Conservation (phyloP, 495 filamentous ascomycete genomes). For the Neurospora tetrasperma region DNA sequence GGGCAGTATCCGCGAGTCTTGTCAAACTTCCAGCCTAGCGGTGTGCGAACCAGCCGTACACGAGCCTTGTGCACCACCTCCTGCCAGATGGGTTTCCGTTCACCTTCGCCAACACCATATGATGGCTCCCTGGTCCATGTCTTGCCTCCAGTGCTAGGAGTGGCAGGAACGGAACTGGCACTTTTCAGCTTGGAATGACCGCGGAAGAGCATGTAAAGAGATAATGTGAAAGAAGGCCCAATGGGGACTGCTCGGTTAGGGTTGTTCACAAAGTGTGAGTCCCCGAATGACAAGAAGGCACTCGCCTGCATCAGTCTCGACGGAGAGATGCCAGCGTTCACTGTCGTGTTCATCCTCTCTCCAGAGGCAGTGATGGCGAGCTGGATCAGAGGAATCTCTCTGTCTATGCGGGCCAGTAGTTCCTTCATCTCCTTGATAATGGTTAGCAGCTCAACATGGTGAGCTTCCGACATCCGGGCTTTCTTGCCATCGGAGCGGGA, state of each 20-base stretch:
- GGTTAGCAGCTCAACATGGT: slow-evolving; percentile 50
- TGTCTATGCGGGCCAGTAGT: slow-evolving; percentile 72
- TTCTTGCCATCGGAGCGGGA: slow-evolving; percentile 38
- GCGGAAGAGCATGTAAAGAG: slow-evolving; percentile 93
- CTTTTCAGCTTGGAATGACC: slow-evolving; percentile 45
- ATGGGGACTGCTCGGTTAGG: slow-evolving; percentile 63
- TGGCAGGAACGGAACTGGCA: slow-evolving; percentile 14
- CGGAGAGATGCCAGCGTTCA: slow-evolving; percentile 78
- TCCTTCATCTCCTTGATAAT: slow-evolving; percentile 69
- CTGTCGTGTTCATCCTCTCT: slow-evolving; percentile 65
- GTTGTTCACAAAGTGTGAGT: slow-evolving; percentile 66
- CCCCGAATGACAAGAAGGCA: slow-evolving; percentile 79
- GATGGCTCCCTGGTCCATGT: slow-evolving; percentile 12
- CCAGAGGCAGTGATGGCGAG: slow-evolving; percentile 94
- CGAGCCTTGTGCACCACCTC: slow-evolving; percentile 94
- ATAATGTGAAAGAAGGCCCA: slow-evolving; percentile 78
- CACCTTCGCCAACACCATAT: slow-evolving; percentile 37
- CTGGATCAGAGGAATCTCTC: slow-evolving; percentile 87
- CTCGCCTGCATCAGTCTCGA: slow-evolving; percentile 90
- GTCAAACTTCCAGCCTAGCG: slow-evolving; percentile 21
- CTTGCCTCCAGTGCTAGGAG: background rate
- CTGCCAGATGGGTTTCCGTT: slow-evolving; percentile 82
- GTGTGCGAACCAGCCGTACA: slow-evolving; percentile 60
- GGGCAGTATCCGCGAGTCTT: slow-evolving; percentile 13
- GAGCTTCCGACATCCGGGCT: slow-evolving; percentile 17